These are phyloP conservation scores for Trichosanthes truncata DNA, from an alignment of 306 rosid genomes.

Conservation along the genomic window DNA sequence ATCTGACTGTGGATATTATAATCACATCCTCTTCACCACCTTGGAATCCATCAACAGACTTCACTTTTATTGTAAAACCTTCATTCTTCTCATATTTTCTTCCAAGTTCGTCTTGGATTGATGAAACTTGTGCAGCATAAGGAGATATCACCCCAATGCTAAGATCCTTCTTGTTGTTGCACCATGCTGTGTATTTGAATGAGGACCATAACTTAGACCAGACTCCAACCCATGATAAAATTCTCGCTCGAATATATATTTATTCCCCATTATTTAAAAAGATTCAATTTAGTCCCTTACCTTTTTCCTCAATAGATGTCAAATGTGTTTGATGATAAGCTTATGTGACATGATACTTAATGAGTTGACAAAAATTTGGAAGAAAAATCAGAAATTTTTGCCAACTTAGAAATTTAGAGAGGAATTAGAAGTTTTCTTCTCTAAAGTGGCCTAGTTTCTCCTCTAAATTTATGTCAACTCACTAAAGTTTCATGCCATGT, in stretches of 20 bases:
- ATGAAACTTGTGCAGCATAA: slow-evolving; percentile 64
- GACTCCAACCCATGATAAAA: neutral
- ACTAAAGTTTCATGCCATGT: no score
- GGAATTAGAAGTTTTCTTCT: no score
- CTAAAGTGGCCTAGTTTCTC: no score
- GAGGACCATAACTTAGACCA: neutral
- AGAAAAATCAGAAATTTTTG: no score
- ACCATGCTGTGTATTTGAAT: slow-evolving; percentile 40
- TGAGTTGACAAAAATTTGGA: neutral
- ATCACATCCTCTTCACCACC: slow-evolving; percentile 76
- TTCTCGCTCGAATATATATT: no score
- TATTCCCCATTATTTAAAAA: no score
- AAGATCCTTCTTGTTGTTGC: slow-evolving; percentile 21
- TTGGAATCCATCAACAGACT: slow-evolving; percentile 68
- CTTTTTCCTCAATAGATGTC: no score
- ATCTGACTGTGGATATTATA: slow-evolving; percentile 62
- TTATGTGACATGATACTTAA: neutral
- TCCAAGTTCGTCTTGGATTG: slow-evolving; percentile 41
- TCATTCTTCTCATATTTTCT: slow-evolving; percentile 24
- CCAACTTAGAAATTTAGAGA: no score
- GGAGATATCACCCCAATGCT: slow-evolving; percentile 72
- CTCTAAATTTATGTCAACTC: no score
- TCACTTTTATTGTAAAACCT: slow-evolving; percentile 54
- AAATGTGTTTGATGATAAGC: neutral
- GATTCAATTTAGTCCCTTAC: no score